These are phyloP conservation scores for Dendrobium chrysotoxum DNA, from an alignment of 106 monocot genomes.

Conservation along the genomic window DNA sequence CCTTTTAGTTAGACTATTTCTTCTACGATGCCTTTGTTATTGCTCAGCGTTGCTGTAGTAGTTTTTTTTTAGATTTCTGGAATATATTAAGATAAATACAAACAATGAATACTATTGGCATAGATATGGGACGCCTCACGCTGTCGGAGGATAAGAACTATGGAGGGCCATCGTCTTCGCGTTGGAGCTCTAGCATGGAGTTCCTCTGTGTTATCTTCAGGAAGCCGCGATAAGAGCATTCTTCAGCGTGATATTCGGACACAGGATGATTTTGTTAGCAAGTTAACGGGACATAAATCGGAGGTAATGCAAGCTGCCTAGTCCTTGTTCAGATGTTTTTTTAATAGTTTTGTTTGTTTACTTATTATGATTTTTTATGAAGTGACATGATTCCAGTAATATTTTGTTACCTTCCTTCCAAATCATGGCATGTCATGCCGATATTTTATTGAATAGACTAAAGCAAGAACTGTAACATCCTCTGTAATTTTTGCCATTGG, in stretches of 20 bases:
- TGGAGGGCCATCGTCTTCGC: constrained; percentile 83
- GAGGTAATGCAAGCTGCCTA: constrained; percentile 44
- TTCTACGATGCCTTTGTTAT: background rate
- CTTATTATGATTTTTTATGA: background rate
- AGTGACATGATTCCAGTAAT: background rate
- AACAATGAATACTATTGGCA: constrained; percentile 6
- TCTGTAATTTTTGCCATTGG: background rate
- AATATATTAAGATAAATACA: background rate
- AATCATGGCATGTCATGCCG: background rate
- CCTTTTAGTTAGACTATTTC: background rate
- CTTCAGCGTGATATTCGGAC: constrained; percentile 89
- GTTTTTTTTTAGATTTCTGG: background rate
- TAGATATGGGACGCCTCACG: constrained; percentile 97
- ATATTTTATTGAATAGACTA: background rate
- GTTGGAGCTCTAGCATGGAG: constrained; percentile 95
- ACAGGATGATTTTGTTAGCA: constrained; percentile 88
- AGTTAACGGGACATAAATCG: constrained; percentile 85
- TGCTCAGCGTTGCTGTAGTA: background rate
- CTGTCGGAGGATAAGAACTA: constrained; percentile 75
- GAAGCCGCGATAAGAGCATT: constrained; percentile 87
- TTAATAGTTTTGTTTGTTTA: background rate
- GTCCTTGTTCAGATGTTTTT: background rate
- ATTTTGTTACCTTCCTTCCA: background rate
- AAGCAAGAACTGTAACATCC: background rate
- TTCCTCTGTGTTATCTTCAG: constrained; percentile 85